Evolutionary conservation across 2,329 filamentous ascomycete genomes (phyloP).

Genomic region (Cytospora piceicola): DNA sequence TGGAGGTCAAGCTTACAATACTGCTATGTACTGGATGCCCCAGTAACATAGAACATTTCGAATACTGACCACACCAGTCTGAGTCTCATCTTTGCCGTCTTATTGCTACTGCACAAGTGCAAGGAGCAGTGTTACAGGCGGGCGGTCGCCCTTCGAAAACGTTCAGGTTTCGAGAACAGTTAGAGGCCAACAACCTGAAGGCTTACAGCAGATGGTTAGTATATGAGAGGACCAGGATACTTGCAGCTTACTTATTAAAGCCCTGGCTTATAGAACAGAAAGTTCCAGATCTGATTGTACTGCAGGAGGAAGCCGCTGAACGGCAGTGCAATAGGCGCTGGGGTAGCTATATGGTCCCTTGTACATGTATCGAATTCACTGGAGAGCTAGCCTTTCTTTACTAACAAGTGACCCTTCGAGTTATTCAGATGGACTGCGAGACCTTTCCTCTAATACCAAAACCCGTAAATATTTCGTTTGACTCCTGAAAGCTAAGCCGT

Average conservation of each 20-base stretch:
- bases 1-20: background rate
- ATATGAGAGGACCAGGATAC: no score
- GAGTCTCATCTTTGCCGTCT: background rate
- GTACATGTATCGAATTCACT: background rate
- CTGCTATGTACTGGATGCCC: background rate
- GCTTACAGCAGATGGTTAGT: no score
- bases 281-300: no score
- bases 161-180: background rate
- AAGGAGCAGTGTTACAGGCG: no score
- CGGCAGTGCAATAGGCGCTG: no score
- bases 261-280: no score
- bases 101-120: background rate
- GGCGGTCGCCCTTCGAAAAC: background rate
- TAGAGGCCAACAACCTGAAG: no score
- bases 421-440: no score
- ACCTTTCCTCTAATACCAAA: background rate
- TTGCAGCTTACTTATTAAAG: no score
- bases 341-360: background rate
- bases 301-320: no score
- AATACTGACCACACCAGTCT: background rate
- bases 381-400: no score
- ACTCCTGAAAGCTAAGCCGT: background rate
- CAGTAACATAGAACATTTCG: background rate
- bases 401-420: no score
- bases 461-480: background rate